Conservation (phyloP, 2,329 filamentous ascomycete species). For the Colletotrichum paranaense region DNA sequence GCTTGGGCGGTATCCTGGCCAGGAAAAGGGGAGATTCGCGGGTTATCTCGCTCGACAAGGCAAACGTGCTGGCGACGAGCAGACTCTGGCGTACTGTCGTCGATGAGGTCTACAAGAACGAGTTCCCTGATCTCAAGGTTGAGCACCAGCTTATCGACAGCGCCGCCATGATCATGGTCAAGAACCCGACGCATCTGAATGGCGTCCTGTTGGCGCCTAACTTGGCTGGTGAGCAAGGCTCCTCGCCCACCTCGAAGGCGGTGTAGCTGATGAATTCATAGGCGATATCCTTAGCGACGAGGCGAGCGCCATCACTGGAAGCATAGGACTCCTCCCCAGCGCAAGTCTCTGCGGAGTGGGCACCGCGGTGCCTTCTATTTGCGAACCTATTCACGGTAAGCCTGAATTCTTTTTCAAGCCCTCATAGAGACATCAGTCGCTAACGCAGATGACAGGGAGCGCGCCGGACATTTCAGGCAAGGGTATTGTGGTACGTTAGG, state of each 20-base stretch:
- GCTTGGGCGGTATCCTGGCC: slow-evolving; percentile 62
- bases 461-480: slow-evolving; percentile 94
- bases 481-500: slow-evolving; percentile 71
- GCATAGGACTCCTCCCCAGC: slow-evolving; percentile 87
- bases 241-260: too few species aligned
- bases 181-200: slow-evolving; percentile 89
- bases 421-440: not conserved
- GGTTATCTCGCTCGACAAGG: slow-evolving; percentile 65
- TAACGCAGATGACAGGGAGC: slow-evolving; percentile 66
- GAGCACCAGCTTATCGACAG: slow-evolving; percentile 94
- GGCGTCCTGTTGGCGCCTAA: slow-evolving; percentile 94
- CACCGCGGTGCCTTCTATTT: slow-evolving; percentile 64
- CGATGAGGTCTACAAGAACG: slow-evolving; percentile 83
- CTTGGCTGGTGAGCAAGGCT: slow-evolving; percentile 69
- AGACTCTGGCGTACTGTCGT: slow-evolving; percentile 91
- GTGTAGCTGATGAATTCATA: too few species aligned
- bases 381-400: slow-evolving; percentile 95
- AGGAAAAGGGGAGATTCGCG: too few species aligned
- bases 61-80: slow-evolving; percentile 92
- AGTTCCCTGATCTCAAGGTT: slow-evolving; percentile 88
- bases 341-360: slow-evolving; percentile 64
- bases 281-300: slow-evolving; percentile 95
- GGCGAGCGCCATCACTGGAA: slow-evolving; percentile 93
- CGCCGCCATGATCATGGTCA: slow-evolving; percentile 98
- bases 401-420: not conserved